Conservation (phyloP, 1,284 basidiomycete species). For the Cryptococcus floricola region DNA sequence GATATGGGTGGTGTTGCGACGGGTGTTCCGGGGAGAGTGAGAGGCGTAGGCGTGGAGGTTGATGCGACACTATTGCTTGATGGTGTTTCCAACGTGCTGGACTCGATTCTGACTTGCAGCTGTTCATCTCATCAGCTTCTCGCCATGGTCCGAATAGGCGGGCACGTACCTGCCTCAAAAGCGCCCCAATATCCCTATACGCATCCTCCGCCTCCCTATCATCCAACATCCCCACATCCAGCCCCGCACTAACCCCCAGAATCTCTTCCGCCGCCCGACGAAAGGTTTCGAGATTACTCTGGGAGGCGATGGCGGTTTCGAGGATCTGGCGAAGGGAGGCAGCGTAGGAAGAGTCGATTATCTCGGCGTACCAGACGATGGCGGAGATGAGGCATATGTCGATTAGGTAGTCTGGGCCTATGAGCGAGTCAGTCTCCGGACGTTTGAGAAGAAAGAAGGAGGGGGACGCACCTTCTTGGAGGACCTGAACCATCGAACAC, state of each 20-base stretch:
- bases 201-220: slow-evolving; percentile 22
- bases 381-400: slow-evolving; percentile 27
- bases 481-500: slow-evolving; percentile 11
- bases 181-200: slow-evolving; percentile 17
- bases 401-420: slow-evolving; percentile 36
- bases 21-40: not conserved
- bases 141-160: not conserved
- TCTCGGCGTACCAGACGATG: slow-evolving; percentile 28
- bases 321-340: slow-evolving; percentile 20
- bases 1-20: not conserved
- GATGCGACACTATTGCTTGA: not conserved
- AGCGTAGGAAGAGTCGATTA: slow-evolving; percentile 23
- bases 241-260: slow-evolving; percentile 10
- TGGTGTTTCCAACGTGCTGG: not conserved
- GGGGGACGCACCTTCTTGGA: slow-evolving; percentile 22
- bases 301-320: slow-evolving; percentile 19
- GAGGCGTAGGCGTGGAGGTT: not conserved
- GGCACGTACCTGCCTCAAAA: slow-evolving; percentile 22
- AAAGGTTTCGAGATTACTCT: slow-evolving; percentile 18
- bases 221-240: slow-evolving; percentile 18
- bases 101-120: slow-evolving; percentile 17
- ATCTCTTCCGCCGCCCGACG: slow-evolving; percentile 18
- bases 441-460: not conserved
- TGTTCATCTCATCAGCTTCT: not conserved
- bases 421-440: too few species aligned